Evolutionary conservation across 2,329 filamentous ascomycete species (phyloP).

Genomic region (Colletotrichum tropicale): DNA sequence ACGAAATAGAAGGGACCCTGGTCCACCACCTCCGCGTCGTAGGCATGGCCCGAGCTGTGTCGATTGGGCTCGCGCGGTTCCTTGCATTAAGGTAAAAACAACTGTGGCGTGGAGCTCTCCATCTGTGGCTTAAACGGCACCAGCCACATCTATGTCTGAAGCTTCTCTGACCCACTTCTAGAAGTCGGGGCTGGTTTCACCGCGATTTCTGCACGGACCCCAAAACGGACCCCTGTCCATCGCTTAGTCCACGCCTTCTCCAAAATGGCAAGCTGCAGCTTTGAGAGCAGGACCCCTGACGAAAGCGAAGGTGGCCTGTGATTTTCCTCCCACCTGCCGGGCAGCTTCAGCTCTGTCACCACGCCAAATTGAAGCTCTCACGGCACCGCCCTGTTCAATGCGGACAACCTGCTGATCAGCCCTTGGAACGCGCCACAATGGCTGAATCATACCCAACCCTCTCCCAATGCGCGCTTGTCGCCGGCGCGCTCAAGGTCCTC

Average conservation of each 20-base stretch:
- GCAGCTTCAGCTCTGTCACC: background rate
- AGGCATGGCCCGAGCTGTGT: background rate
- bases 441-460: constrained; percentile 85
- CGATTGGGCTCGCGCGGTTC: background rate
- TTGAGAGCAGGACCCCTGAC: constrained; percentile 12
- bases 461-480: constrained; percentile 83
- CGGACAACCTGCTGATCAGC: background rate
- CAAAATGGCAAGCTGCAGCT: background rate
- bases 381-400: constrained; percentile 20
- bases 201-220: constrained; percentile 17
- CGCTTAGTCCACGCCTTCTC: background rate
- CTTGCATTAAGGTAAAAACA: background rate
- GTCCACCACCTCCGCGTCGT: background rate
- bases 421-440: constrained; percentile 55
- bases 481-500: constrained; percentile 87
- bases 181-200: constrained; percentile 9
- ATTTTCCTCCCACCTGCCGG: background rate
- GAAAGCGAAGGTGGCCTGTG: constrained; percentile 13
- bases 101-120: background rate
- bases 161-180: background rate
- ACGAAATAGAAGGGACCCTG: constrained; percentile 9
- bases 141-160: background rate
- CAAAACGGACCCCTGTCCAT: background rate
- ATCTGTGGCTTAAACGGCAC: background rate
- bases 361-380: constrained; percentile 2